Base-by-base conservation (phyloP, 2,329 filamentous ascomycete species). In the Colletotrichum somersetense region DNA sequence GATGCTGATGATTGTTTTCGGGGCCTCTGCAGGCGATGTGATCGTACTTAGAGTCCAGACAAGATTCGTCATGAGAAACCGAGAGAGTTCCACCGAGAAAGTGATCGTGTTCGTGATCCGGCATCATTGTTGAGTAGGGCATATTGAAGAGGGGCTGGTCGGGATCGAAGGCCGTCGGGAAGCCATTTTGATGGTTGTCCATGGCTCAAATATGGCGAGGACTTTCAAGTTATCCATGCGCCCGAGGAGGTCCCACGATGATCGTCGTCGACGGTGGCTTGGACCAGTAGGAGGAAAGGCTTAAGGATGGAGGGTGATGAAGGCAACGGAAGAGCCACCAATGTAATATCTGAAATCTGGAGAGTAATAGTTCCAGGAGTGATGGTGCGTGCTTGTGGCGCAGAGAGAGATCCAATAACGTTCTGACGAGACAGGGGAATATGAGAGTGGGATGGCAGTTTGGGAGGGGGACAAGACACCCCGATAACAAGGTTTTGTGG, bases 11-110 rank as follows among this genome's bases (percentile, higher is more conserved):
- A 50, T 42, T 63, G 46, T 46, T 66, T 50, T 52, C 33, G 46
- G 64, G 62, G 35, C 67, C 62, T 42, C 50, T 71, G 33, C 58
- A 50, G 16, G 57, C 57, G 35, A 67, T 48, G 20, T 66, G 63
- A 48, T 66, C 69, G 62, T 63, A 68, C 67, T 66, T 57, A 66
- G 70, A 66, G 74, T 79, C 79, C 35, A 81, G 76, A 73, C 80
- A 82, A 35, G 78, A 77, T 61, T 82, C 79, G 46, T 78, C 77
- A 62, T 82, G 80, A 58, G 67, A 38, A 18, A 38, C 23, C 14
- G 56, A 26, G 55, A 50, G 38, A 26, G 56, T 30, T 33, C 50
- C 62, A 12, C 48, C 30, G 2, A 46, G 30, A 26, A 56, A 66
- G 38, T 55, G 63, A 55, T 59, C 48, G 30, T 62, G 55, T 4